These are phyloP conservation scores for Lepiota subincarnata DNA, from an alignment of 768 basidiomycete genomes.

Conservation along the genomic window DNA sequence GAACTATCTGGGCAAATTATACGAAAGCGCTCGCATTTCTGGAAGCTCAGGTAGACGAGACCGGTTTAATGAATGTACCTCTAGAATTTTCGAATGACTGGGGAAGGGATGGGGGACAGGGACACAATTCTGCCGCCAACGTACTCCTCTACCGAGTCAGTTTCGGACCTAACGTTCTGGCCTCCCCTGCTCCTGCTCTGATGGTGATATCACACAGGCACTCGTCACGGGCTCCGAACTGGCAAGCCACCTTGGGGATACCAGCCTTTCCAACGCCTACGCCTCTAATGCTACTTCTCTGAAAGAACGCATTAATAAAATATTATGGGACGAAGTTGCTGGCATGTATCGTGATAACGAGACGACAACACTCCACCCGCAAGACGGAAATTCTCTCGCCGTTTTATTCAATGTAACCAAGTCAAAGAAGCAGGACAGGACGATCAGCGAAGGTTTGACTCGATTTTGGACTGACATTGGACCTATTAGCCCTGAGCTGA, in stretches of 20 bases:
- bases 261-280: constrained; percentile 22
- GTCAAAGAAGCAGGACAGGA: constrained; percentile 31
- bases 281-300: constrained; percentile 31
- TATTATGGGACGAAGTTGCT: constrained; percentile 38
- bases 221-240: constrained; percentile 33
- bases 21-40: constrained; percentile 34
- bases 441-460: constrained; percentile 41
- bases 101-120: constrained; percentile 44
- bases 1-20: constrained; percentile 42
- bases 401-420: constrained; percentile 43
- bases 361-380: constrained; percentile 36
- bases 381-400: constrained; percentile 48
- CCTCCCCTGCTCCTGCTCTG: too few relatives aligned
- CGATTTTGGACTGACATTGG: constrained; percentile 47
- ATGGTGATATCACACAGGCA: constrained; percentile 18
- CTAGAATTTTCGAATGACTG: constrained; percentile 42
- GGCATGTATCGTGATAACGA: constrained; percentile 49
- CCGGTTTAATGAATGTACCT: constrained; percentile 37
- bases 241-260: constrained; percentile 26
- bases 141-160: constrained; percentile 39
- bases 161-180: not conserved
- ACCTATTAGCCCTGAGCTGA: constrained; percentile 43
- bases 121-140: constrained; percentile 46
- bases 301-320: constrained; percentile 36
- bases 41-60: constrained; percentile 36